phyloP scores from a whole-genome alignment of 129 eudicot species.

The Flaveria robusta region DNA sequence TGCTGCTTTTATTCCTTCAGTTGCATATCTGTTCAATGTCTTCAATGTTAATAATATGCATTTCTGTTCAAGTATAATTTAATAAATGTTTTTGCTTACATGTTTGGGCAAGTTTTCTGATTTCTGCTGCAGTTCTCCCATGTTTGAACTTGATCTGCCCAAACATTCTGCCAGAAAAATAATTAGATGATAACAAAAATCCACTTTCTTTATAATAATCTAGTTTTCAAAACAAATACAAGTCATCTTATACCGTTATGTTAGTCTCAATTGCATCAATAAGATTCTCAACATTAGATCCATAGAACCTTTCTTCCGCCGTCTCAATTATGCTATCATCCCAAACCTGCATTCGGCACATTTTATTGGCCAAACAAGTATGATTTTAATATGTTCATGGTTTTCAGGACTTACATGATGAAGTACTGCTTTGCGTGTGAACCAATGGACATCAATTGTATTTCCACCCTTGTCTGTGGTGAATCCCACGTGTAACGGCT shows the following conservation, averaged over 20 bases:
- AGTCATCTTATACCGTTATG: constrained; percentile 53
- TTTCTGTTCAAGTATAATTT: neutral
- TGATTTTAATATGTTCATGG: neutral
- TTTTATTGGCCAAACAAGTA: neutral
- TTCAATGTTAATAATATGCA: neutral
- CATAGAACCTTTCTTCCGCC: constrained; percentile 60
- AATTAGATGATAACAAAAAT: neutral
- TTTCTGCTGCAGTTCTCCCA: constrained; percentile 72
- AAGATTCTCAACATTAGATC: constrained; percentile 49
- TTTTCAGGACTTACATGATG: constrained; percentile 63
- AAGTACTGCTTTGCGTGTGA: constrained; percentile 72
- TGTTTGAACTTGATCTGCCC: constrained; percentile 62
- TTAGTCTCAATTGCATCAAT: constrained; percentile 61
- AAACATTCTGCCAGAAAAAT: constrained; percentile 47
- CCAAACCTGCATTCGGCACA: constrained; percentile 63
- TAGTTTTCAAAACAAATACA: neutral
- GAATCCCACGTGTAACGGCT: constrained; percentile 94
- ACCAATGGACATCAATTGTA: constrained; percentile 87
- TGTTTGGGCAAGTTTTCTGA: constrained; percentile 66
- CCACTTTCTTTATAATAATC: no score
- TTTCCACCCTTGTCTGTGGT: constrained; percentile 82
- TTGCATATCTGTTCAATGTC: constrained; percentile 69
- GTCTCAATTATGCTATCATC: constrained; percentile 82
- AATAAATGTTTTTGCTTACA: constrained; percentile 43
- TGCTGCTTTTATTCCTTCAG: constrained; percentile 88